Conservation (phyloP, 768 basidiomycete species). For the Polyporus arcularius region DNA sequence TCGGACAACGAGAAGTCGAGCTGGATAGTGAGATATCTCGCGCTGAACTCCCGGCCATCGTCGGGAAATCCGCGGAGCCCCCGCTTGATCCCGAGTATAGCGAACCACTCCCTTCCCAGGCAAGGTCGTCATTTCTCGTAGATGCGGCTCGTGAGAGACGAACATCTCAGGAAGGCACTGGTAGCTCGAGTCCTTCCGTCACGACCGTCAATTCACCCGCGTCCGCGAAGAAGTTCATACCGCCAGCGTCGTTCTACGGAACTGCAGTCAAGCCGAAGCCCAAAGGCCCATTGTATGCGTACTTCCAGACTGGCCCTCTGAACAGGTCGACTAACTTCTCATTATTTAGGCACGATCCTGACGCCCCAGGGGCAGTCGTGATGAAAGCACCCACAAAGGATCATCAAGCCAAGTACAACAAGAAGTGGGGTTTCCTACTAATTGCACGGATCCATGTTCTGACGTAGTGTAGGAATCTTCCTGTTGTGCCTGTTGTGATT, state of each 20-base stretch:
- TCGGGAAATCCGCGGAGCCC: constrained; percentile 32
- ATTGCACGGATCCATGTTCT: neutral
- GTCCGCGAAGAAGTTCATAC: constrained; percentile 41
- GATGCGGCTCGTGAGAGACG: neutral
- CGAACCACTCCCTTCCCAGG: constrained; percentile 20
- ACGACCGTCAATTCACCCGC: constrained; percentile 19
- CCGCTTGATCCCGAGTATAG: constrained; percentile 26
- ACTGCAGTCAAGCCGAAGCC: constrained; percentile 32
- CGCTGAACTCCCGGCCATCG: constrained; percentile 52
- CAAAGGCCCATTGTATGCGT: constrained; percentile 48
- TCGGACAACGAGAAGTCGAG: constrained; percentile 63
- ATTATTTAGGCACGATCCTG: constrained; percentile 69
- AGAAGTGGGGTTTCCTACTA: constrained; percentile 47
- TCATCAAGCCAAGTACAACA: constrained; percentile 68
- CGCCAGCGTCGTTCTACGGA: constrained; percentile 68
- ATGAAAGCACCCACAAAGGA: constrained; percentile 78
- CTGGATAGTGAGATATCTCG: constrained; percentile 53
- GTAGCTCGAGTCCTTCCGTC: constrained; percentile 20
- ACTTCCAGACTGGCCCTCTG: neutral
- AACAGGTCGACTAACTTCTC: neutral
- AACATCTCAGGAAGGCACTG: constrained; percentile 10
- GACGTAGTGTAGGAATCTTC: constrained; percentile 47
- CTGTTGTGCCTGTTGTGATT: constrained; percentile 81
- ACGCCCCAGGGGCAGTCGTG: constrained; percentile 74
- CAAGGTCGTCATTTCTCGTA: constrained; percentile 5